Percentiles rank a stretch among this genome's conserved stretches.
phyloP scores from a whole-genome alignment of 108 stramenopile genomes.

The Fragilaria crotonensis region DNA sequence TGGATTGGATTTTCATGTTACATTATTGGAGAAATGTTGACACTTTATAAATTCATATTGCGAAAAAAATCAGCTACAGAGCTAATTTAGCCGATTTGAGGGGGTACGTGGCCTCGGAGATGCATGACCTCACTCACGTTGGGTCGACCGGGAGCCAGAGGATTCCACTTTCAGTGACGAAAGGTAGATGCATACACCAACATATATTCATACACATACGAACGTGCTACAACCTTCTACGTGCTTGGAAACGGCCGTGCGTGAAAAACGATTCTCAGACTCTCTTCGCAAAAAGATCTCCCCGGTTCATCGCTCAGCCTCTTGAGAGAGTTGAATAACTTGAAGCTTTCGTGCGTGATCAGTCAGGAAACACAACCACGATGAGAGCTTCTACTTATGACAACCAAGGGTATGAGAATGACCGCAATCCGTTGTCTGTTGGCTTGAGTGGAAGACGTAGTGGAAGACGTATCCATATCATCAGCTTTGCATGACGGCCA shows the following conservation, averaged over 20 bases:
- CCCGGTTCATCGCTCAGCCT: background rate
- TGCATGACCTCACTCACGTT: background rate
- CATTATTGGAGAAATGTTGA: too few species aligned
- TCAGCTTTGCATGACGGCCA: background rate
- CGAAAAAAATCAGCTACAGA: too few species aligned
- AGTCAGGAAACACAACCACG: background rate
- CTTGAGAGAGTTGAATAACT: background rate
- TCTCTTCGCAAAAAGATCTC: background rate
- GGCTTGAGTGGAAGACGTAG: background rate
- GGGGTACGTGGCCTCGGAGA: background rate
- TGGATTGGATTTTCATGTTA: too few species aligned
- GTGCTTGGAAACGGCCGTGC: too few species aligned
- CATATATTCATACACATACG: too few species aligned
- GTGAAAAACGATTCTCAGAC: background rate
- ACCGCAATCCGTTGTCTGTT: background rate
- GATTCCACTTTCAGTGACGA: background rate
- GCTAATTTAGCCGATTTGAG: too few species aligned
- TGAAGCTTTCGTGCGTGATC: background rate
- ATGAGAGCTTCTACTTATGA: background rate
- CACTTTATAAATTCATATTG: too few species aligned
- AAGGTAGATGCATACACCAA: background rate
- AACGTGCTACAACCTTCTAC: too few species aligned
- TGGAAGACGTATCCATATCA: background rate
- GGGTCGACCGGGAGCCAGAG: background rate
- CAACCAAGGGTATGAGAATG: background rate